Base-by-base conservation (phyloP, 2,329 filamentous ascomycete genomes). In the Calonectria hongkongensis region DNA sequence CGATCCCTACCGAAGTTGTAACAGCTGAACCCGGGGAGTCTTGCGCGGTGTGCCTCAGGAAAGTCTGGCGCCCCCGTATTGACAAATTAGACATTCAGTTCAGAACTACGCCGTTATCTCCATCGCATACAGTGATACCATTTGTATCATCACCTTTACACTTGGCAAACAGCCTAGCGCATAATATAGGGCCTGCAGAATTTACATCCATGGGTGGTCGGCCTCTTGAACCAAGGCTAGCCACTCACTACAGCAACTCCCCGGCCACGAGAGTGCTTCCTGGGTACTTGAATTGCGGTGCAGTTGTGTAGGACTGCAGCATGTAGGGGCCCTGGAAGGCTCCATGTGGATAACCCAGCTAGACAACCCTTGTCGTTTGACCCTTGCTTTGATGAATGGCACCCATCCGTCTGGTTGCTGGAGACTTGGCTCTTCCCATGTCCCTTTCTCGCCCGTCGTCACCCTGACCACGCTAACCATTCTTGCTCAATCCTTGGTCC, bases 361-460 rank as follows among this genome's bases (percentile, higher is more conserved):
- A 21, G 33, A 54, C 21, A 43, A 43, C 39, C 43, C 66, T 43
- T 62, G 54, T 39, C 8, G 8, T 30, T 41, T 48, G 33, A 60
- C 25, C 66, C 66, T 27, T 50, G 66, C 43, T 39, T 12, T 28
- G 39, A 48, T 48, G 66, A 15, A 51, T 51, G 63, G 30, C 39
- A 68, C 45, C 65, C 51, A 68, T 41, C 66, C 43, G 66, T 62
- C 30, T 62, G 66, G 66, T 48, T 45, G 41, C 30, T 48, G 43
- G 47, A 48, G 60, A 54, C 54, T 41, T 67, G 50, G 43, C 30
- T 33, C 41, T 47, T 45, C 27, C 21, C 36, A 15, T 25, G 16
- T 39, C 47, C 43, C 33, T 33, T 39, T 15, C 10, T 67, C 16
- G 25, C 48, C 5, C 18, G 18, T 25, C n/a, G 18, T 62, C 21